Evolutionary conservation across 2,329 filamentous ascomycete genomes (phyloP).

Genomic region (Epichloe gansuensis): DNA sequence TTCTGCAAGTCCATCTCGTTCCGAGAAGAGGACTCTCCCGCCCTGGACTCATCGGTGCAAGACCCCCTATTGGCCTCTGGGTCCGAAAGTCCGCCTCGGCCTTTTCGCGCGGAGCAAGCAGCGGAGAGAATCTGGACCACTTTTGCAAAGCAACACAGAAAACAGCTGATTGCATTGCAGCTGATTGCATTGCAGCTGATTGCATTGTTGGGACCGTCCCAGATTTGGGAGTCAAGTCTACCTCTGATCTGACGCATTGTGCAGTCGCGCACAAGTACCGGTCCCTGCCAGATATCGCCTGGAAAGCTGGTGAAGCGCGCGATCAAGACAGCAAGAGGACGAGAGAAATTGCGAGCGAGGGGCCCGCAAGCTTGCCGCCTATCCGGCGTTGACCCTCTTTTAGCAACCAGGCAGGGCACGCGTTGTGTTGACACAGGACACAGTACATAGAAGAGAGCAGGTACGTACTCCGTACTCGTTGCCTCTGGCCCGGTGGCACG

Average conservation of each 20-base stretch:
- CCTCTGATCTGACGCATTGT: not conserved
- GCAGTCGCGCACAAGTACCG: not conserved
- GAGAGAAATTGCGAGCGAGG: not conserved
- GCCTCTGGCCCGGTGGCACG: not conserved
- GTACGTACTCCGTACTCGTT: slow-evolving; percentile 1
- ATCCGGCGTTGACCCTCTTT: not conserved
- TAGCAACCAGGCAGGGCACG: not conserved
- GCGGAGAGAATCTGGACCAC: not conserved
- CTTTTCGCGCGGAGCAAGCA: not conserved
- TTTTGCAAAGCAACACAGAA: not conserved
- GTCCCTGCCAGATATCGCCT: slow-evolving; percentile 1
- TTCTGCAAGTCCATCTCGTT: not conserved
- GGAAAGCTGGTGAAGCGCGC: not conserved
- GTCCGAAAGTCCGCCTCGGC: not conserved
- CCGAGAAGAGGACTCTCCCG: not conserved
- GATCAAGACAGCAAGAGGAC: not conserved
- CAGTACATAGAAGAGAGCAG: not conserved
- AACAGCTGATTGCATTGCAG: not conserved
- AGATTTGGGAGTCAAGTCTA: not conserved
- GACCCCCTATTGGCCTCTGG: not conserved
- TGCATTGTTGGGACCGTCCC: not conserved
- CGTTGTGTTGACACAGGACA: not conserved
- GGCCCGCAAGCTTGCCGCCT: slow-evolving; percentile 1
- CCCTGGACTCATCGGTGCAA: not conserved
- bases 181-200: not conserved